A percentile compares a stretch with the other conserved stretches of the same genome.
Evolutionary conservation across 2,329 filamentous ascomycete species (phyloP).

Genomic region (Aspergillus sergii): DNA sequence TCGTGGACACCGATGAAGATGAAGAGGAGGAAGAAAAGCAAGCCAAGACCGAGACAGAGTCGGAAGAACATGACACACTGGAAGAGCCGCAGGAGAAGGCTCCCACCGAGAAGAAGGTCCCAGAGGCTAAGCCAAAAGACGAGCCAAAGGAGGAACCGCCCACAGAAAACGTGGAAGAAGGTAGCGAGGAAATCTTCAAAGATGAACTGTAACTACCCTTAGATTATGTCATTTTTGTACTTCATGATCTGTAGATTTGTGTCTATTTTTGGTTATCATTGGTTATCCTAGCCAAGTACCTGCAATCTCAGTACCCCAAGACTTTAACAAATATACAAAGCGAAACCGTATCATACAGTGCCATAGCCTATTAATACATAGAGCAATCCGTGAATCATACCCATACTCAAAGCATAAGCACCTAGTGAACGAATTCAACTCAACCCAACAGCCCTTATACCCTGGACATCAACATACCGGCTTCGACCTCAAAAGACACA

Average conservation of each 20-base stretch:
- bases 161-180: constrained; percentile 22
- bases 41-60: constrained; percentile 10
- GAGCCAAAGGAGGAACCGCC: constrained; percentile 6
- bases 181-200: constrained; percentile 45
- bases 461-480: background rate
- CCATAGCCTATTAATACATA: background rate
- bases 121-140: constrained; percentile 4
- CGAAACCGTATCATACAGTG: background rate
- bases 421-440: background rate
- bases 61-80: constrained; percentile 11
- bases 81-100: background rate
- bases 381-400: background rate
- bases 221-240: background rate
- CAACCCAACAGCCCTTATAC: background rate
- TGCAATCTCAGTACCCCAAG: background rate
- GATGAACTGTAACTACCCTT: constrained; percentile 34
- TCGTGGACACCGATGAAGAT: constrained; percentile 63
- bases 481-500: background rate
- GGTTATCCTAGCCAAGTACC: background rate
- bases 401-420: background rate
- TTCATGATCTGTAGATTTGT: background rate
- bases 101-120: constrained; percentile 18
- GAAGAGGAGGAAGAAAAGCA: constrained; percentile 38
- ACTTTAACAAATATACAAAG: background rate
- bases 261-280: background rate